Conservation (phyloP, 2,329 filamentous ascomycete genomes). For the Penicillium hordei region DNA sequence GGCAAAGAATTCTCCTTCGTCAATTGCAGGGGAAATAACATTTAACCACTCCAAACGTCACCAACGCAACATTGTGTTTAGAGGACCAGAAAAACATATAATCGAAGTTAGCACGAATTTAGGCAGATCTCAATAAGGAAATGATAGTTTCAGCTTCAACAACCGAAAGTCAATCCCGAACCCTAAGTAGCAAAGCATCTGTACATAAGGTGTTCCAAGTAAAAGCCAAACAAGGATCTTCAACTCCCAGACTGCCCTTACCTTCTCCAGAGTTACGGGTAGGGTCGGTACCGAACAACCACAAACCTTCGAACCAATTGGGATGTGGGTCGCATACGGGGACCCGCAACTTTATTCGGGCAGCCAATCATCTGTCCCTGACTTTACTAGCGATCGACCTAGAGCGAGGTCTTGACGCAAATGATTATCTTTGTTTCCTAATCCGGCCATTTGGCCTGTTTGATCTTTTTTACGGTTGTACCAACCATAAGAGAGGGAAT, state of each 20-base stretch:
- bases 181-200: neutral
- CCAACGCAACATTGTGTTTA: neutral
- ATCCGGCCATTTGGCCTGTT: slow-evolving; percentile 1
- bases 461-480: neutral
- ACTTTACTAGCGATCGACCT: no score
- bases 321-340: no score
- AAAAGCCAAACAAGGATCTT: neutral
- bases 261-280: neutral
- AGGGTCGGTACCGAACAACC: neutral
- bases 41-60: neutral
- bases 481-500: neutral
- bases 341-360: neutral
- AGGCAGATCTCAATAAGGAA: neutral
- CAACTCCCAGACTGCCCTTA: neutral
- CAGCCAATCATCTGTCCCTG: neutral
- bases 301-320: neutral
- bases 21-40: neutral
- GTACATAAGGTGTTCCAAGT: neutral
- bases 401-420: slow-evolving; percentile 19
- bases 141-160: neutral
- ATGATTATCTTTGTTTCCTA: neutral
- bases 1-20: neutral
- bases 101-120: neutral
- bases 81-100: no score
- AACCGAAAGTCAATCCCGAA: neutral